Evolutionary conservation across 352 stramenopile species (phyloP), one percentile per base, ranked within the genome.

Genomic region (Globisporangium paroecandrum): DNA sequence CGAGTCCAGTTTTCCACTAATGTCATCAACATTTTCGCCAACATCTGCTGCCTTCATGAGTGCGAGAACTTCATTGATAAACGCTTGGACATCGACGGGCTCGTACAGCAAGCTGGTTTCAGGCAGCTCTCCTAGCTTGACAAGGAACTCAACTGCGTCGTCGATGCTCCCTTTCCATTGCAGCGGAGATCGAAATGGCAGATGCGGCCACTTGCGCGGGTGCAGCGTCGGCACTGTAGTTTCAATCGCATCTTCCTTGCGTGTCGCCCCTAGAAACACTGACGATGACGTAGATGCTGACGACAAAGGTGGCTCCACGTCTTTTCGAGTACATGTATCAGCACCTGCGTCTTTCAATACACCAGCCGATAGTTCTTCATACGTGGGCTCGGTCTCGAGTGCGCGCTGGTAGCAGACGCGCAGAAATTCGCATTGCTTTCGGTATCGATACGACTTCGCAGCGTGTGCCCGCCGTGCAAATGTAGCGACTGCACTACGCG

Each of bases 81-180:
- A 91, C 29, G 43, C 64, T 18, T 75, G 68, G 0, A 81, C 36
- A 59, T 90, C 71, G 34, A 94, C 75, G 0, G 83, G 81, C 41
- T 94, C 85, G 58, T 94, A 94, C 5, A 87, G 69, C 10, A 94
- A 62, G 63, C 79, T 90, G 24, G 70, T 69, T 20, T 85, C 79
- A 1, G 82, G 77, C 4, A 94, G 64, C 54, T 86, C 72, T 4
- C 61, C 68, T n/a, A 93, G 72, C 20, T 75, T 77, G 36, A 69
- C 62, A 18, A 84, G 69, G 59, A 90, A 93, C 12, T 75, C 71
- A 51, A 90, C 65, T 4, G 74, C 77, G 32, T 66, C 70, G 36
- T 76, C 65, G 1, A 74, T 36, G 53, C 82, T 74, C 4, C 77
- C 63, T 36, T 71, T 69, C 85, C 85, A 93, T 66, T 84, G 68